A percentile compares a stretch with the other conserved stretches of the same genome.
phyloP scores from a whole-genome alignment of 352 stramenopile species.

The Phytophthora ohioensis region DNA sequence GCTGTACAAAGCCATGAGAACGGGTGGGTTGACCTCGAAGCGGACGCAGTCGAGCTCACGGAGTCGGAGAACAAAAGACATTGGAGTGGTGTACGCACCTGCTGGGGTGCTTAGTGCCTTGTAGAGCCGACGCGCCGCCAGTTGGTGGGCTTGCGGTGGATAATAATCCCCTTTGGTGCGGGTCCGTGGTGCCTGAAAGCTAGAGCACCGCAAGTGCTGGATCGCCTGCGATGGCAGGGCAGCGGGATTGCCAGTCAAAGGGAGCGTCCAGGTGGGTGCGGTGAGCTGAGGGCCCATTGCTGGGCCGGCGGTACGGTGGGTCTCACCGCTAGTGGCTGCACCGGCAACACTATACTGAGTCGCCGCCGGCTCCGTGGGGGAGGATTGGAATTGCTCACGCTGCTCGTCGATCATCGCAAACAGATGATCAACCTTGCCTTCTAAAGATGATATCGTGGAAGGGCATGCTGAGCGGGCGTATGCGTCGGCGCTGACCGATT shows the following conservation, averaged over 20 bases:
- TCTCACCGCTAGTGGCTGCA: too few relatives aligned
- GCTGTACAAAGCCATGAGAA: conserved; percentile 9
- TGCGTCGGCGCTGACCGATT: not conserved
- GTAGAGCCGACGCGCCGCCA: conserved; percentile 3
- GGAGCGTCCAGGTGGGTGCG: not conserved
- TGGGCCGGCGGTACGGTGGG: too few relatives aligned
- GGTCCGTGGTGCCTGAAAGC: not conserved
- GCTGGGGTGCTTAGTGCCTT: not conserved
- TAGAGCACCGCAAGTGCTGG: conserved; percentile 4
- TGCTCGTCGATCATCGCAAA: not conserved
- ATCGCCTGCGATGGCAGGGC: not conserved
- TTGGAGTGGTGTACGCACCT: conserved; percentile 13
- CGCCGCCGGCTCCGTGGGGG: too few relatives aligned
- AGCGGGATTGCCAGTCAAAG: not conserved
- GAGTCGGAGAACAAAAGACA: conserved; percentile 15
- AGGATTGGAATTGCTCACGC: too few relatives aligned
- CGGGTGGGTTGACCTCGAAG: not conserved
- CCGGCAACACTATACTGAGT: too few relatives aligned
- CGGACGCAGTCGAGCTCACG: conserved; percentile 6
- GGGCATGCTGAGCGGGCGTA: not conserved
- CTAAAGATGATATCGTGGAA: not conserved
- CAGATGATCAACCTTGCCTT: not conserved
- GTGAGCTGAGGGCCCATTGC: not conserved
- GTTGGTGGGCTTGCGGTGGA: conserved; percentile 6
- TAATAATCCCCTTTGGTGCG: conserved; percentile 13